A percentile compares a stretch with the other conserved stretches of the same genome.
Conservation (phyloP, 805 yeast genomes). For the Ogataea angusta region DNA sequence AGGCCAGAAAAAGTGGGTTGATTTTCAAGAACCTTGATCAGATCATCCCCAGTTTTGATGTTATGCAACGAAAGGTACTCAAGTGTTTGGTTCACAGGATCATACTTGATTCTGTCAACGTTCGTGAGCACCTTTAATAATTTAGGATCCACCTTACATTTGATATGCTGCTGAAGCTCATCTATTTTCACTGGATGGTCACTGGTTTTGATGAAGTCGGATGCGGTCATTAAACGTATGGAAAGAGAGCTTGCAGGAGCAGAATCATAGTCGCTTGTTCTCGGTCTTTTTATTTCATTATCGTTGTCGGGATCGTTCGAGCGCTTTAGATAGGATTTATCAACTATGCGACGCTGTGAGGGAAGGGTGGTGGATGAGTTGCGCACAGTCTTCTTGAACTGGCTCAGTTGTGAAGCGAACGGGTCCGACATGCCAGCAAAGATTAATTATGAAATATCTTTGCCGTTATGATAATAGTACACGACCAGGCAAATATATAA, state of each 20-base stretch:
- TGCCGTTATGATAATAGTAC: slow-evolving; percentile 7
- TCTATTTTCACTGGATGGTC: slow-evolving; percentile 68
- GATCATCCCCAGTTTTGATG: slow-evolving; percentile 75
- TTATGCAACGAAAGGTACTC: slow-evolving; percentile 89
- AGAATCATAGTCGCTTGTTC: slow-evolving; percentile 10
- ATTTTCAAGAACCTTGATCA: slow-evolving; percentile 66
- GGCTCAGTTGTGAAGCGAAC: slow-evolving; percentile 48
- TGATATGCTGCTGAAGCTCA: slow-evolving; percentile 65
- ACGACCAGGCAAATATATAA: slow-evolving; percentile 4
- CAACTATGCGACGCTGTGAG: slow-evolving; percentile 31
- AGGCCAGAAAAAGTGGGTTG: slow-evolving; percentile 88
- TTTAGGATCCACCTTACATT: slow-evolving; percentile 56
- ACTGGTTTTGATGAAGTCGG: slow-evolving; percentile 74
- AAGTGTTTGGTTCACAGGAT: slow-evolving; percentile 58
- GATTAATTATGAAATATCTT: background rate
- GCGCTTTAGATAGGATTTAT: slow-evolving; percentile 7
- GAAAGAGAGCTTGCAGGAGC: slow-evolving; percentile 43
- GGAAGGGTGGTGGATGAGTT: slow-evolving; percentile 52
- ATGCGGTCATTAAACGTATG: slow-evolving; percentile 85
- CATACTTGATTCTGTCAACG: slow-evolving; percentile 73
- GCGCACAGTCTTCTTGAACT: slow-evolving; percentile 60
- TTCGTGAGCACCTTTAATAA: slow-evolving; percentile 69
- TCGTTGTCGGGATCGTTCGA: slow-evolving; percentile 13
- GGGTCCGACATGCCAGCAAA: slow-evolving; percentile 28
- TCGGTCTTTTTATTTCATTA: slow-evolving; percentile 17